phyloP scores from a whole-genome alignment of 768 basidiomycete genomes.

The Amanita rubescens region DNA sequence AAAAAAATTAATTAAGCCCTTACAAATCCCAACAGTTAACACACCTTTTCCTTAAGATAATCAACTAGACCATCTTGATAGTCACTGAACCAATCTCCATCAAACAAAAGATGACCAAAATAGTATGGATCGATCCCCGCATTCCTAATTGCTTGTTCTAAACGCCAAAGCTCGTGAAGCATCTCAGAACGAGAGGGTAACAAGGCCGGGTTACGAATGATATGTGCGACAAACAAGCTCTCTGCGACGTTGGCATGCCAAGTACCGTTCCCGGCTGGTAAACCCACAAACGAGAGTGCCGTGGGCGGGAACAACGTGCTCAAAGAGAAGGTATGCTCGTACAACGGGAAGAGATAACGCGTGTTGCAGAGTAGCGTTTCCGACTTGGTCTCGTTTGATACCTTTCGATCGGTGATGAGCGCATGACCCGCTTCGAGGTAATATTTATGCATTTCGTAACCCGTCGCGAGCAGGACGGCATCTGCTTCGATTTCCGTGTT shows the following conservation, averaged over 20 bases:
- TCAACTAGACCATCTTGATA: slow-evolving; percentile 34
- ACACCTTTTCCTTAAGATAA: slow-evolving; percentile 13
- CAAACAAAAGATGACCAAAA: slow-evolving; percentile 39
- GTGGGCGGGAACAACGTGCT: slow-evolving; percentile 37
- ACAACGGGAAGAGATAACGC: slow-evolving; percentile 22
- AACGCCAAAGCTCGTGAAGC: slow-evolving; percentile 30
- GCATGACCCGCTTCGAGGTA: slow-evolving; percentile 18
- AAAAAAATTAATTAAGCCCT: slow-evolving; percentile 24
- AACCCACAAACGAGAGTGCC: slow-evolving; percentile 48
- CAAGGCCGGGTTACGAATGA: slow-evolving; percentile 32
- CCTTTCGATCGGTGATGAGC: slow-evolving; percentile 23
- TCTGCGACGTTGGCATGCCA: slow-evolving; percentile 33
- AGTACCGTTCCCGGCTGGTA: slow-evolving; percentile 40
- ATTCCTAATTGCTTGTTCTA: slow-evolving; percentile 32
- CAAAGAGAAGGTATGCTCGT: slow-evolving; percentile 29
- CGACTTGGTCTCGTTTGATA: slow-evolving; percentile 18
- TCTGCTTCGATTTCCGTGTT: slow-evolving; percentile 20
- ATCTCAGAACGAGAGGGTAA: slow-evolving; percentile 34
- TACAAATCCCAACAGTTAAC: slow-evolving; percentile 16
- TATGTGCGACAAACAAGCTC: slow-evolving; percentile 33
- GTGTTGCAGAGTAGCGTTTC: slow-evolving; percentile 37
- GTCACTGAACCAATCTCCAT: slow-evolving; percentile 22
- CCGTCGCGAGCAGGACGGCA: slow-evolving; percentile 28
- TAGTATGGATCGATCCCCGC: slow-evolving; percentile 41
- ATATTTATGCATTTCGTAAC: slow-evolving; percentile 50